Conservation (phyloP, 129 eudicot species). For the Apium graveolens region DNA sequence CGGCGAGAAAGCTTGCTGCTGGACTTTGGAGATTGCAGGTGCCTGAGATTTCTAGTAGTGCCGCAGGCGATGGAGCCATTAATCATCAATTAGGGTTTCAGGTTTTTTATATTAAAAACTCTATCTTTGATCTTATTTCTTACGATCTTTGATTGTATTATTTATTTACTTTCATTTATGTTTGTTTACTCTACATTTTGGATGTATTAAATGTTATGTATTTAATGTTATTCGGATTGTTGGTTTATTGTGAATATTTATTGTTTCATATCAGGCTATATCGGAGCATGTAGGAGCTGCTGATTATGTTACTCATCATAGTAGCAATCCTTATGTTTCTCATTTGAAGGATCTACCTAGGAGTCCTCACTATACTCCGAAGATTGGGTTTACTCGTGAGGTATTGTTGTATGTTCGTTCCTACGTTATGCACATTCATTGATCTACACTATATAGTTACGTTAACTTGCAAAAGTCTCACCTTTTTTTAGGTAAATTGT, state of each 20-base stretch:
- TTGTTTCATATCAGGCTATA: conserved; percentile 28
- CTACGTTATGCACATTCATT: not conserved
- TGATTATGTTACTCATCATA: conserved; percentile 42
- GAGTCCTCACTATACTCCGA: conserved; percentile 61
- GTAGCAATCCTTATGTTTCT: conserved; percentile 33
- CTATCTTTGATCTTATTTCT: not conserved
- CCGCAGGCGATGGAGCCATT: conserved; percentile 4
- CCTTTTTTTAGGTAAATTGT: not conserved
- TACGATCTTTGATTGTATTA: no score
- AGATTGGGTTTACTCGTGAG: conserved; percentile 49
- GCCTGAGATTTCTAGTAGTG: conserved; percentile 32
- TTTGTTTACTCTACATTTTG: not conserved
- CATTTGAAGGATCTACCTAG: conserved; percentile 45
- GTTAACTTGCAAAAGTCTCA: not conserved
- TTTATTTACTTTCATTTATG: not conserved
- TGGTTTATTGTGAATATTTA: not conserved
- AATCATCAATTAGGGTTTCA: conserved; percentile 33
- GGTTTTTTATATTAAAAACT: conserved; percentile 26
- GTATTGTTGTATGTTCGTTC: conserved; percentile 22
- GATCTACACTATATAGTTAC: not conserved
- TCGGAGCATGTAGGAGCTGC: conserved; percentile 40
- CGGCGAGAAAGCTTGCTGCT: conserved; percentile 77
- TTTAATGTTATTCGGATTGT: not conserved
- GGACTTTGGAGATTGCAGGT: conserved; percentile 68
- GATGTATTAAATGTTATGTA: not conserved